Evolutionary conservation across 805 yeast genomes (phyloP).

Genomic region (Schizosaccharomyces pombe): DNA sequence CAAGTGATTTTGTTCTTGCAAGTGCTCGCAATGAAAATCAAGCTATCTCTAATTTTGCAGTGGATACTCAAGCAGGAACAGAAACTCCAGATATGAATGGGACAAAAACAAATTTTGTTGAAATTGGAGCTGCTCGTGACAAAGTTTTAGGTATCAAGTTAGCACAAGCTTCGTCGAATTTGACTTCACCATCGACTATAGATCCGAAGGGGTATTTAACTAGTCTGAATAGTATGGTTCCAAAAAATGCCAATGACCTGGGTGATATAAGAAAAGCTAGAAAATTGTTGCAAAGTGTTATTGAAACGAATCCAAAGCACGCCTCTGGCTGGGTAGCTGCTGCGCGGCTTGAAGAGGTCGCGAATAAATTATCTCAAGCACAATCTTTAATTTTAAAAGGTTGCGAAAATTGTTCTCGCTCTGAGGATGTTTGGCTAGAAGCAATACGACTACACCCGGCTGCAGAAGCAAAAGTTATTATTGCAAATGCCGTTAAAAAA

Average conservation of each 20-base stretch:
- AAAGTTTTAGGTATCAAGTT: conserved; percentile 31
- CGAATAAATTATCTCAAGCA: conserved; percentile 33
- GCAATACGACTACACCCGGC: conserved; percentile 36
- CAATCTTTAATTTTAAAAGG: conserved; percentile 46
- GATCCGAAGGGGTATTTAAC: conserved; percentile 22
- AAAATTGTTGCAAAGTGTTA: conserved; percentile 36
- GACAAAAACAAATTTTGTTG: conserved; percentile 23
- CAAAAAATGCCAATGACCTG: conserved; percentile 11
- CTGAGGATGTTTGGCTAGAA: conserved; percentile 66
- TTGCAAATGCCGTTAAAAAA: conserved; percentile 38
- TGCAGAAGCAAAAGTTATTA: conserved; percentile 32
- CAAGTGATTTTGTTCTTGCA: conserved; percentile 45
- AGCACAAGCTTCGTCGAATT: conserved; percentile 18
- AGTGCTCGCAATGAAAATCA: conserved; percentile 15
- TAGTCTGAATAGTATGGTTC: conserved; percentile 15
- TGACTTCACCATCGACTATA: conserved; percentile 13
- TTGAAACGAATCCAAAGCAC: conserved; percentile 48
- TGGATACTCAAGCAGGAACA: conserved; percentile 9
- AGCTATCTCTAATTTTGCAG: conserved; percentile 16
- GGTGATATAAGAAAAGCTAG: conserved; percentile 36
- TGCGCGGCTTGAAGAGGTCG: conserved; percentile 52
- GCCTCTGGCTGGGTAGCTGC: conserved; percentile 72
- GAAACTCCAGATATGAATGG: conserved; percentile 11
- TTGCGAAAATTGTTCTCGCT: conserved; percentile 38
- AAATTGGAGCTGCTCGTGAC: conserved; percentile 41